Evolutionary conservation across 2,329 filamentous ascomycete species (phyloP).

Genomic region (Rhynchosporium agropyri): DNA sequence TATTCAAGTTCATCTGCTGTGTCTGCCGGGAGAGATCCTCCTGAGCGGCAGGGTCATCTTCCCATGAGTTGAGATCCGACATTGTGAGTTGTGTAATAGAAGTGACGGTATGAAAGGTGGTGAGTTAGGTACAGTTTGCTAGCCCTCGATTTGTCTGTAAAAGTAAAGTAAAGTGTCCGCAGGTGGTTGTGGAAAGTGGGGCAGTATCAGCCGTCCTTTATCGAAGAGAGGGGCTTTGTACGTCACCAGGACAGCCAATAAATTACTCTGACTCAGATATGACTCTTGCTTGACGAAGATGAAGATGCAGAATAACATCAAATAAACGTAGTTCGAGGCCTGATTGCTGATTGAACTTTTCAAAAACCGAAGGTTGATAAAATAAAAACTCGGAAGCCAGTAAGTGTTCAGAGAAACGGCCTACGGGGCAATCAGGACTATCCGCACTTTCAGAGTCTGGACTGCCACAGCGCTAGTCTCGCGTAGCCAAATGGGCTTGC

Average conservation of each 20-base stretch:
- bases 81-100: slow-evolving; percentile 51
- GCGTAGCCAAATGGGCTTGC: not conserved
- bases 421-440: slow-evolving; percentile 10
- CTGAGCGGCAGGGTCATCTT: slow-evolving; percentile 80
- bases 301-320: not conserved
- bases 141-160: slow-evolving; percentile 10
- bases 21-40: slow-evolving; percentile 76
- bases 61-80: slow-evolving; percentile 94
- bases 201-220: slow-evolving; percentile 27
- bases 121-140: slow-evolving; percentile 13
- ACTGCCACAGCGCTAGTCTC: slow-evolving; percentile 12
- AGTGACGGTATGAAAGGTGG: slow-evolving; percentile 3
- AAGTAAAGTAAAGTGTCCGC: slow-evolving; percentile 11
- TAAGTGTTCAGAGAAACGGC: not conserved
- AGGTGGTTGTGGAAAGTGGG: slow-evolving; percentile 24
- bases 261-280: slow-evolving; percentile 18
- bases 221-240: slow-evolving; percentile 30
- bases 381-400: not conserved
- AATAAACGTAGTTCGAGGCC: not conserved
- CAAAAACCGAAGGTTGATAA: too few relatives aligned
- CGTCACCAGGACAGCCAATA: slow-evolving; percentile 20
- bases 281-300: slow-evolving; percentile 7
- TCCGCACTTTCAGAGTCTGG: not conserved
- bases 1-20: slow-evolving; percentile 74
- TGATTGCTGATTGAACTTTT: too few relatives aligned